These are phyloP conservation scores for Kurtzmaniella fragi DNA, from an alignment of 805 yeast species.

Conservation along the genomic window DNA sequence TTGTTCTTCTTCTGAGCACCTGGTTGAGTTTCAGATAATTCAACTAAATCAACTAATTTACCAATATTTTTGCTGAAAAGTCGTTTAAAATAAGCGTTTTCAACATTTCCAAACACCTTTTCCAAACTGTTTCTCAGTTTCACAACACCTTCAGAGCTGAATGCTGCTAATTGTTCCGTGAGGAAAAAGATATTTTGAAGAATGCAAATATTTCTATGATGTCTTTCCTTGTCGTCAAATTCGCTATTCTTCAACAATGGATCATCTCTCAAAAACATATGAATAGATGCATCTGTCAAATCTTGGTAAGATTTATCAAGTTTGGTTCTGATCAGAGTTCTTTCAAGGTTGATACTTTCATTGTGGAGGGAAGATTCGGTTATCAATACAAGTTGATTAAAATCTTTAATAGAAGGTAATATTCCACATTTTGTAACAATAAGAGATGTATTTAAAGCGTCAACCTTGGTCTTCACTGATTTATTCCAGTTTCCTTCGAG, in stretches of 20 bases:
- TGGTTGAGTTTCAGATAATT: slow-evolving; percentile 51
- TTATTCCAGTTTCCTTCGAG: slow-evolving; percentile 54
- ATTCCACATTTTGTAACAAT: slow-evolving; percentile 34
- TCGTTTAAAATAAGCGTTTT: slow-evolving; percentile 28
- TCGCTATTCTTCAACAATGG: slow-evolving; percentile 39
- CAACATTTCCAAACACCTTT: slow-evolving; percentile 21
- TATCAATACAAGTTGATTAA: slow-evolving; percentile 25
- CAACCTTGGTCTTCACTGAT: slow-evolving; percentile 51
- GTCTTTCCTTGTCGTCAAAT: slow-evolving; percentile 40
- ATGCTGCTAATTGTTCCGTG: slow-evolving; percentile 26
- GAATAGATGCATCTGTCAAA: slow-evolving; percentile 28
- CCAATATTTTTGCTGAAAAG: slow-evolving; percentile 51
- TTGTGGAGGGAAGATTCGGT: slow-evolving; percentile 31
- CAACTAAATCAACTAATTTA: slow-evolving; percentile 59
- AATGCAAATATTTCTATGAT: slow-evolving; percentile 34
- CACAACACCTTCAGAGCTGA: slow-evolving; percentile 17
- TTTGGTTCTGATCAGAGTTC: slow-evolving; percentile 15
- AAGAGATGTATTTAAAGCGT: slow-evolving; percentile 27
- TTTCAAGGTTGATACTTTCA: slow-evolving; percentile 12
- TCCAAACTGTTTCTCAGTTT: slow-evolving; percentile 21
- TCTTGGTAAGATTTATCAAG: slow-evolving; percentile 26
- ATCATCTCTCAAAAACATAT: slow-evolving; percentile 35
- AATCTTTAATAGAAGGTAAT: slow-evolving; percentile 27
- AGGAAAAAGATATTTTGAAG: slow-evolving; percentile 34
- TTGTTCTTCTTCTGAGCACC: slow-evolving; percentile 62